A percentile compares a stretch with the other conserved stretches of the same genome.
Evolutionary conservation across 768 basidiomycete genomes (phyloP).

Genomic region (Boletales sp.): DNA sequence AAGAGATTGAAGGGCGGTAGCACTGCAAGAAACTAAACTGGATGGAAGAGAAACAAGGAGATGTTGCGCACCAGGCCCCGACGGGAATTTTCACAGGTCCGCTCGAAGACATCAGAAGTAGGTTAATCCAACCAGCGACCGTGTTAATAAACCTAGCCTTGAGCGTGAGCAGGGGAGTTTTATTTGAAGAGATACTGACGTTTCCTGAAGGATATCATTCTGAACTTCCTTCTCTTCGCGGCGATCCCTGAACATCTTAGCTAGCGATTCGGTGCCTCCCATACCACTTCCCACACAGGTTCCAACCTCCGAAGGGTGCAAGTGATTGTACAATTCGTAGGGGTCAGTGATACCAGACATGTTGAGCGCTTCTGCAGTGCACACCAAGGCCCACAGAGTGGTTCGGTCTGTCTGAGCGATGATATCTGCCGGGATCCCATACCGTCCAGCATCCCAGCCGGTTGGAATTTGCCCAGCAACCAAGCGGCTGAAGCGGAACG

Average conservation of each 20-base stretch:
- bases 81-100: slow-evolving; percentile 99
- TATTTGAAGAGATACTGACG: slow-evolving; percentile 46
- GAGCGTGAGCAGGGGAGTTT: slow-evolving; percentile 5
- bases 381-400: slow-evolving; percentile 92
- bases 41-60: not conserved
- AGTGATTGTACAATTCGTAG: slow-evolving; percentile 94
- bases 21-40: slow-evolving; percentile 43
- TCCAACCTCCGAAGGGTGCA: slow-evolving; percentile 96
- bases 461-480: slow-evolving; percentile 97
- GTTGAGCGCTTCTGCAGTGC: slow-evolving; percentile 92
- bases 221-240: slow-evolving; percentile 98
- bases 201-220: slow-evolving; percentile 97
- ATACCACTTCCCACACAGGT: slow-evolving; percentile 94
- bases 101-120: slow-evolving; percentile 90
- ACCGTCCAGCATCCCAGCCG: slow-evolving; percentile 95
- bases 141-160: slow-evolving; percentile 91
- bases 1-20: slow-evolving; percentile 94
- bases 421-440: slow-evolving; percentile 96
- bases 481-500: slow-evolving; percentile 89
- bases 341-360: slow-evolving; percentile 97
- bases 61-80: slow-evolving; percentile 79
- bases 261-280: slow-evolving; percentile 89
- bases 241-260: slow-evolving; percentile 98
- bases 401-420: slow-evolving; percentile 90
- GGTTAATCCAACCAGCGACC: slow-evolving; percentile 96